phyloP scores from a whole-genome alignment of 768 basidiomycete species.

The Trametes coccinea region DNA sequence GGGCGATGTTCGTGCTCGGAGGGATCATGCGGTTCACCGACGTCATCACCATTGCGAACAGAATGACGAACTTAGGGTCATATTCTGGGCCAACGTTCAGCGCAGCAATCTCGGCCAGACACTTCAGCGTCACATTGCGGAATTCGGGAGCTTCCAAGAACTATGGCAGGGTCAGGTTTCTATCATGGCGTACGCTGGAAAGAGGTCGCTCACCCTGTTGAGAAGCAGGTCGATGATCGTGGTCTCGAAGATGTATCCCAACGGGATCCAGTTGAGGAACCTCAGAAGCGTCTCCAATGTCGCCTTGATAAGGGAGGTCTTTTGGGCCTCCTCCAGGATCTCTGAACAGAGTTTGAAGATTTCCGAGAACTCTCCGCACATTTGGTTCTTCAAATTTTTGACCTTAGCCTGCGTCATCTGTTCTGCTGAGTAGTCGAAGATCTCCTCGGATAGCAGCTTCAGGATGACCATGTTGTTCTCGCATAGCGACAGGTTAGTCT shows the following conservation, averaged over 20 bases:
- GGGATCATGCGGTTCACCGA: constrained; percentile 96
- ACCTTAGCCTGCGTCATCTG: constrained; percentile 98
- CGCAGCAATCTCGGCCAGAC: constrained; percentile 93
- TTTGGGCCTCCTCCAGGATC: constrained; percentile 95
- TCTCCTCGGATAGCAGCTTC: constrained; percentile 95
- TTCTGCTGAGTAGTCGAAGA: constrained; percentile 98
- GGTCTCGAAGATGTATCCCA: constrained; percentile 99
- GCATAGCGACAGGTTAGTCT: constrained; percentile 93
- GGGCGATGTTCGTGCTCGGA: constrained; percentile 90
- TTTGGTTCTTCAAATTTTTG: constrained; percentile 95
- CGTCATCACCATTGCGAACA: constrained; percentile 99
- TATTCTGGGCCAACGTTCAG: constrained; percentile 96
- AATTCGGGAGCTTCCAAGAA: constrained; percentile 97
- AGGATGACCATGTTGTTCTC: constrained; percentile 99
- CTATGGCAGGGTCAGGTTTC: constrained; percentile 41
- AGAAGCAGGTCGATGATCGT: constrained; percentile 93
- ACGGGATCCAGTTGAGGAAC: constrained; percentile 98
- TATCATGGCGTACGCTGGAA: constrained; percentile 12
- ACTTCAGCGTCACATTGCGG: constrained; percentile 95
- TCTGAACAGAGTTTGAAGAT: constrained; percentile 98
- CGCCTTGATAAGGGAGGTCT: constrained; percentile 89
- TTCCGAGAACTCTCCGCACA: constrained; percentile 96
- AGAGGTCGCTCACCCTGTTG: constrained; percentile 64
- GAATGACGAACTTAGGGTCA: constrained; percentile 94
- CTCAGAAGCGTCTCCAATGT: constrained; percentile 93